Evolutionary conservation across 1,284 basidiomycete species (phyloP), one percentile per base, ranked within the genome.

Genomic region (Ceratobasidium sp.): DNA sequence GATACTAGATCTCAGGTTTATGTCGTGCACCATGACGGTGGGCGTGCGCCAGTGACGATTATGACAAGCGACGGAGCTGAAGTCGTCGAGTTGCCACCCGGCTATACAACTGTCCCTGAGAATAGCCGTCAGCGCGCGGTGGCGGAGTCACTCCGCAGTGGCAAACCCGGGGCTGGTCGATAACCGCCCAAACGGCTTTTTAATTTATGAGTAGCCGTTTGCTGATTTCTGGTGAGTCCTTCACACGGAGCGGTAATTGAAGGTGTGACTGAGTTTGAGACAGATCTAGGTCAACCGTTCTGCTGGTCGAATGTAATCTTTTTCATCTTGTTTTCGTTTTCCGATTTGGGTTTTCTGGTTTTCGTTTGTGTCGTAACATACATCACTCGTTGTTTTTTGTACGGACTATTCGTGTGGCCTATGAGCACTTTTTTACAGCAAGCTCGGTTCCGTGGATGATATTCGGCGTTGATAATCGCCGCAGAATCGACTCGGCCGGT

Each of bases 11-110:
- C 57, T 21, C 74, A 74, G 32, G 71, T 73, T 16, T 72, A 74
- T 58, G 74, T 72, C 21, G 74, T 74, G 1, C 74, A 74, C 32
- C 74, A 74, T 26, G 74, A 74, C 36, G 58, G 60, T 14, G 72
- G 74, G n/a, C 71, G 65, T 18, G 74, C 74, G 18, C 71, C 74
- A 41, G 64, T 74, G 6, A 71, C 74, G 10, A 74, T 74, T 50
- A 72, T 55, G 59, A 72, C 74, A 30, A 61, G 64, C 9, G 71
- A 74, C 46, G 74, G 74, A 2, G 64, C 74, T 2, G 74, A 74
- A n/a, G 71, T 74, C 5, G 74, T 74, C 21, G 74, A 74, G 43
- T 50, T 74, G 18, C 74, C 65, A 21, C 65, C 65, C 5, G 65
- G 65, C 12, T 69, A 69, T 41, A 34, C 23, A 14, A n/a, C 36